Conservation (phyloP, 257 asterid genomes). For the Ligustrum vulgare region DNA sequence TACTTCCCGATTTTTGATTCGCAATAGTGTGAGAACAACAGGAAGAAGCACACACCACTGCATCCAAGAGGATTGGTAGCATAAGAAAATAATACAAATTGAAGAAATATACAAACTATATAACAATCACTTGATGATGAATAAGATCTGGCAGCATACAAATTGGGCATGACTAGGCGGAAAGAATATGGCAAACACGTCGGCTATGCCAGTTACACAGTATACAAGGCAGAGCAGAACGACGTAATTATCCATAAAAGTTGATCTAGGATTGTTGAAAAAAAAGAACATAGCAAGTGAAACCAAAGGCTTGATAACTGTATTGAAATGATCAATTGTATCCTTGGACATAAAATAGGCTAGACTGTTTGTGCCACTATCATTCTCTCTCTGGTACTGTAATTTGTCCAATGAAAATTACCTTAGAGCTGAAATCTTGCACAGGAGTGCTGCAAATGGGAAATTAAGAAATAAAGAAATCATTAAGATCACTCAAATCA, state of each 20-base stretch:
- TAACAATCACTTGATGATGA: not conserved
- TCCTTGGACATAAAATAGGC: slow-evolving; percentile 96
- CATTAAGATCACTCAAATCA: not conserved
- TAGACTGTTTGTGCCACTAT: slow-evolving; percentile 85
- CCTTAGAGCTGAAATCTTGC: slow-evolving; percentile 88
- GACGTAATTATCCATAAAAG: slow-evolving; percentile 66
- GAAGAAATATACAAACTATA: not conserved
- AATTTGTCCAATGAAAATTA: slow-evolving; percentile 82
- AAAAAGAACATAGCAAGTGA: slow-evolving; percentile 93
- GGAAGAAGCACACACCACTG: slow-evolving; percentile 99
- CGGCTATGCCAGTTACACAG: slow-evolving; percentile 92
- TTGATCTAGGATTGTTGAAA: slow-evolving; percentile 87
- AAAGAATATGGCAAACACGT: slow-evolving; percentile 75
- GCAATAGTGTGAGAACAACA: slow-evolving; percentile 85
- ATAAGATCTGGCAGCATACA: slow-evolving; percentile 42
- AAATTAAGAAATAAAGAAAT: slow-evolving; percentile 11
- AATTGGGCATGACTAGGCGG: slow-evolving; percentile 90
- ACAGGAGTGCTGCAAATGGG: slow-evolving; percentile 72
- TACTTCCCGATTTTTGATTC: slow-evolving; percentile 52
- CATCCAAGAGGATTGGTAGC: slow-evolving; percentile 13
- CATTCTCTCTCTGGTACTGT: slow-evolving; percentile 75
- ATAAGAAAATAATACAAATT: not conserved
- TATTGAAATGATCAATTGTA: slow-evolving; percentile 75
- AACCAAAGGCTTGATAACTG: slow-evolving; percentile 82
- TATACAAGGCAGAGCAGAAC: slow-evolving; percentile 77